A percentile compares a stretch with the other conserved stretches of the same genome.
Conservation (phyloP, 345 rosid genomes). For the Orychophragmus violaceus region DNA sequence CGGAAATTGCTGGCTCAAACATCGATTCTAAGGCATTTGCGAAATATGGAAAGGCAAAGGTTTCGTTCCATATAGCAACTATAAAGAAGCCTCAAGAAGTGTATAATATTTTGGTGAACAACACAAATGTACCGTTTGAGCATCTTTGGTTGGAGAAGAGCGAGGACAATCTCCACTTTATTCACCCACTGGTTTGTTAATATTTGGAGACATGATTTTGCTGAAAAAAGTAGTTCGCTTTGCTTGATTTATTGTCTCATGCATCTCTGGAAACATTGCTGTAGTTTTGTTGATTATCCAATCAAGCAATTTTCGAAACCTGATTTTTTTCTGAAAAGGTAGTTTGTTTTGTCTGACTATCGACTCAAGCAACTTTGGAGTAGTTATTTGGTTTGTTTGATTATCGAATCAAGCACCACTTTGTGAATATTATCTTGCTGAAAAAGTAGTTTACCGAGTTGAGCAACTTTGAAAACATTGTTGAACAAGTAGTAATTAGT, state of each 20-base stretch:
- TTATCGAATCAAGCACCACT: too few relatives aligned
- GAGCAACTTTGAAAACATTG: not conserved
- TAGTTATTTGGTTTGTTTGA: too few relatives aligned
- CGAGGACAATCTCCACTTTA: constrained; percentile 49
- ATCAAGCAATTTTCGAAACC: not conserved
- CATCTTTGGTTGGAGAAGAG: constrained; percentile 76
- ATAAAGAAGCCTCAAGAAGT: constrained; percentile 74
- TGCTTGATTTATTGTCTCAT: not conserved
- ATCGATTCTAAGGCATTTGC: constrained; percentile 34
- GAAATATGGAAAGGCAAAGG: constrained; percentile 41
- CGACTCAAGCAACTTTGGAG: too few relatives aligned
- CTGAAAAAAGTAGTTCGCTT: not conserved
- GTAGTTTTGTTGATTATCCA: too few relatives aligned
- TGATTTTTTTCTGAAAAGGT: not conserved
- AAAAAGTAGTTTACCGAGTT: too few relatives aligned
- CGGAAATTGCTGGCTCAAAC: not conserved
- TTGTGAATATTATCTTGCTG: too few relatives aligned
- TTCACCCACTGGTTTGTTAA: constrained; percentile 80
- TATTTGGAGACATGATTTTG: not conserved
- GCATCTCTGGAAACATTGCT: not conserved
- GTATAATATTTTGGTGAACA: constrained; percentile 57
- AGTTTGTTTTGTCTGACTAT: not conserved
- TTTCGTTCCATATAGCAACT: constrained; percentile 64
- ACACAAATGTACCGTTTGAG: constrained; percentile 58
- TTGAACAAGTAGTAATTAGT: not conserved